phyloP scores from a whole-genome alignment of 2,329 filamentous ascomycete genomes.

The Periglandula ipomoeae region DNA sequence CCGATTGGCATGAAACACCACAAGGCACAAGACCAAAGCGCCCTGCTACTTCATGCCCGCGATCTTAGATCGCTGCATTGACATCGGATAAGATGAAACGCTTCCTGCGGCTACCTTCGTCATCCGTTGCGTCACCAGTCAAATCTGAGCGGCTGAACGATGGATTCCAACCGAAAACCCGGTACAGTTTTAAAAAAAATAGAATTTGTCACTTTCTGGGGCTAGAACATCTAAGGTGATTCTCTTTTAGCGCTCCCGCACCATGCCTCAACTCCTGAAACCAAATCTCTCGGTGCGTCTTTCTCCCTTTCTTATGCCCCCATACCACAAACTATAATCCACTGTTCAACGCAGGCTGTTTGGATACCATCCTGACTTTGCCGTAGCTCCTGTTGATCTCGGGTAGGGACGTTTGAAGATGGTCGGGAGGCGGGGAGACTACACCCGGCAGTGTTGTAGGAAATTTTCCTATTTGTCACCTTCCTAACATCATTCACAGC shows the following conservation, averaged over 20 bases:
- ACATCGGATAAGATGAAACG: constrained; percentile 4
- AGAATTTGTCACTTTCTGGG: background rate
- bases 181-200: background rate
- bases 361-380: background rate
- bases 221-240: background rate
- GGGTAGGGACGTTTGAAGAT: background rate
- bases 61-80: background rate
- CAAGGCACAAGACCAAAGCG: background rate
- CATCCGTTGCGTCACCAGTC: background rate
- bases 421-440: background rate
- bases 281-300: background rate
- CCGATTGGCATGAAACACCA: constrained; percentile 2
- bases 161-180: background rate
- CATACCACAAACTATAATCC: too few species aligned
- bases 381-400: background rate
- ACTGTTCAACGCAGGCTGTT: background rate
- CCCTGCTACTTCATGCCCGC: background rate
- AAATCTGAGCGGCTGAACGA: background rate
- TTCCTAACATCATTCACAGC: background rate
- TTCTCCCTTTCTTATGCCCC: background rate
- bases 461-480: background rate
- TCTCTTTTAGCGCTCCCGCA: background rate
- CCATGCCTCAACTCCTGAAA: background rate
- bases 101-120: background rate
- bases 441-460: background rate